Base-by-base conservation (phyloP, 208 protist genomes). In the Herpetomonas tarakana region DNA sequence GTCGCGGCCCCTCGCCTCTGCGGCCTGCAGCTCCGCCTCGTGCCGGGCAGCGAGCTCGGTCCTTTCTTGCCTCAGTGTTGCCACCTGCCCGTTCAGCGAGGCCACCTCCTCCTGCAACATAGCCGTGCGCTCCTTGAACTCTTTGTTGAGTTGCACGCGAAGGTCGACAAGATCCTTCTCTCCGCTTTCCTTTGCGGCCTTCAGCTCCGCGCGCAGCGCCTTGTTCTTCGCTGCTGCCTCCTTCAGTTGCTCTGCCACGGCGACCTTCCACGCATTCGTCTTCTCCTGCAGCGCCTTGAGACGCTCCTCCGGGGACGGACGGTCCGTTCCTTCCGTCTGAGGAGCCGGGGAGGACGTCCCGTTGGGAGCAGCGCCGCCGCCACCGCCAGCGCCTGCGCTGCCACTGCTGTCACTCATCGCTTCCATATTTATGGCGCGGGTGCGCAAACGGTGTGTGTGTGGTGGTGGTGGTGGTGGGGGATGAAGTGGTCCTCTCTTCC, bases 141-240 rank as follows among this genome's bases (percentile, higher is more conserved):
- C 78, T 24, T 76, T 65, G 22, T 67, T 69, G 19, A 76, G 52
- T 24, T 78, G 54, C 46, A 80, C 59, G n/a, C 74, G 66, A 24
- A 81, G 38, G 3, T 47, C 57, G 3, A 39, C 58, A 47, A 80
- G 60, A 19, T 65, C 59, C 1, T 4, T 26, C 4, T 81, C 72
- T 24, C 61, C 44, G 19, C n/a, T 38, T 2, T 51, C 47, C 7
- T 49, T 45, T 0, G 47, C 28, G 24, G 51, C 50, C 45, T 75
- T 61, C 1, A 76, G 57, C 22, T 81, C 67, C 26, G 81, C 78
- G 19, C 74, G 69, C 49, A 86, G 52, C 29, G 57, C 56, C 39
- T 74, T 66, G 58, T 81, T 85, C 29, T 85, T 85, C 41, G 51
- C 63, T 2, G 72, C 65, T 11, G 73, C 71, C 28, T 81, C 70